Conservation (phyloP, 202 grass and related monocot genomes). For the Panicum hallii region DNA sequence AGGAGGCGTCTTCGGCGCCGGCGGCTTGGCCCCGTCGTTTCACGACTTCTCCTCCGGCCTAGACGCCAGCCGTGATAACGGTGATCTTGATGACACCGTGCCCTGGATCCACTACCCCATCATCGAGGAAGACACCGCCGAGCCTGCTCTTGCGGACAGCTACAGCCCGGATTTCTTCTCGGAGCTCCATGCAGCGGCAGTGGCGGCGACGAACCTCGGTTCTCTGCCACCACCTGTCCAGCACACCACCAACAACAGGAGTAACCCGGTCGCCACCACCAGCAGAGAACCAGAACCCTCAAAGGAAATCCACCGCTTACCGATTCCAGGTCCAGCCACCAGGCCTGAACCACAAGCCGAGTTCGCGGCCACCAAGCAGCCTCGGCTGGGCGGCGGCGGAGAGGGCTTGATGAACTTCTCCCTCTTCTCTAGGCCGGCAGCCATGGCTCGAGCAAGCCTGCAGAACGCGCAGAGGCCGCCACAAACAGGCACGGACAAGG, state of each 20-base stretch:
- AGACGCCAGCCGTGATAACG: conserved; percentile 34
- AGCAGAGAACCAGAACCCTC: conserved; percentile 41
- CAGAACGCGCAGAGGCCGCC: conserved; percentile 59
- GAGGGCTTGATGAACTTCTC: conserved; percentile 73
- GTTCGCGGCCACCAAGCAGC: conserved; percentile 36
- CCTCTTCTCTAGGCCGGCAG: conserved; percentile 65
- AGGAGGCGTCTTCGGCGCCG: conserved; percentile 36
- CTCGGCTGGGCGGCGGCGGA: conserved; percentile 33
- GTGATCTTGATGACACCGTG: conserved; percentile 57
- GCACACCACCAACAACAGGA: conserved; percentile 41
- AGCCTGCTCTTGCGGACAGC: conserved; percentile 28
- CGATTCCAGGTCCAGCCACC: conserved; percentile 24
- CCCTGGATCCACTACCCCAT: conserved; percentile 85
- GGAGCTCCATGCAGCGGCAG: conserved; percentile 51
- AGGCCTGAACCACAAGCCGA: conserved; percentile 38
- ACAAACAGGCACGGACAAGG: conserved; percentile 61
- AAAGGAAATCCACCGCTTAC: conserved; percentile 35
- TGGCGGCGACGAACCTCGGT: conserved; percentile 6
- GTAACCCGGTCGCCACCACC: background rate
- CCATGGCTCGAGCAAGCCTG: conserved; percentile 56
- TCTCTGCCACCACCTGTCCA: conserved; percentile 43
- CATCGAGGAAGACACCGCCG: conserved; percentile 46
- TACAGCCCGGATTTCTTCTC: conserved; percentile 65
- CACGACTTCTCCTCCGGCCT: conserved; percentile 40
- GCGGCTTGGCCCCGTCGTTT: background rate